Base-by-base conservation (phyloP, 2,329 filamentous ascomycete species). In the Penicillium sp. region DNA sequence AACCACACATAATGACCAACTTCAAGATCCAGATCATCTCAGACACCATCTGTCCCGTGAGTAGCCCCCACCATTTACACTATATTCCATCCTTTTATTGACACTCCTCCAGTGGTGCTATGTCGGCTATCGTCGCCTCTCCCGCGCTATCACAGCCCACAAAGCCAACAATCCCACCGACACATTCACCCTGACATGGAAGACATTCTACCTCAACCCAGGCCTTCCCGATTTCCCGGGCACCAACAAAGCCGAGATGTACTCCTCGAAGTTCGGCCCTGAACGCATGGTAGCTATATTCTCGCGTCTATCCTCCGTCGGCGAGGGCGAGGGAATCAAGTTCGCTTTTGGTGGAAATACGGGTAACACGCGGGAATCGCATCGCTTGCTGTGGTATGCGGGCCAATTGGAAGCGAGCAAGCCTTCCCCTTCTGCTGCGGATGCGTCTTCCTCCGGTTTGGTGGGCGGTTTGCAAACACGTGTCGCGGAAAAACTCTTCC, bases 191-290 rank as follows among this genome's bases (percentile, higher is more conserved):
- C 86, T 90, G 14, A 84, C 83, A 62, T 96, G 91, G 90, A 83
- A 85, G 62, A 89, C 92, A 1, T 96, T 91, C 79, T 93, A 94
- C 75, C 85, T 96, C 55, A 88, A 93, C 71, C 89, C 91, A 0
- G 81, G 81, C 51, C 80, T 85, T 0, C 84, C 89, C 0, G 79
- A 80, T 49, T 78, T 73, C 52, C 69, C 75, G 0, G 81, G 82
- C 68, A 72, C 81, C 59, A 80, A 84, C 68, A 87, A 87, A 70
- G 73, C 82, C 72, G 77, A 79, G 60, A 83, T 82, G 73, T 93
- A 87, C 75, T 78, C 84, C 40, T 71, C 80, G 52, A 89, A 88
- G 58, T 87, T 95, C 69, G 86, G 86, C 7, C 82, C 85, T 6
- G 84, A 88, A 26, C 84, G 91, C 35, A 78, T 80, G 1, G 71